Percentiles rank a stretch among this genome's conserved stretches.
phyloP scores from a whole-genome alignment of 2,329 filamentous ascomycete species.

The Xylaria sp. region DNA sequence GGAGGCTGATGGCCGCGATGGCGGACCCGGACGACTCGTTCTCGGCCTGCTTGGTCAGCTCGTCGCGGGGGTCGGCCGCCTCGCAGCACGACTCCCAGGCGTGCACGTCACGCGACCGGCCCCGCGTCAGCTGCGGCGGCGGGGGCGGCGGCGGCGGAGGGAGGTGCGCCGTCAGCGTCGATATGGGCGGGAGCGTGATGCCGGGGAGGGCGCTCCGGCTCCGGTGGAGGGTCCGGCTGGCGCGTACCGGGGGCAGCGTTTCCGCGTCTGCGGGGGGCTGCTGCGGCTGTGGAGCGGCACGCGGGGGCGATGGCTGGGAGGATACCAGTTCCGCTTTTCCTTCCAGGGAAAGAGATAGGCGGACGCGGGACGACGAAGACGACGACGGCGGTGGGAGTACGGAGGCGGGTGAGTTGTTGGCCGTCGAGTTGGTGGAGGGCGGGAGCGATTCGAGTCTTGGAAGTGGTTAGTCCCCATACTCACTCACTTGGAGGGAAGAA shows the following conservation, averaged over 20 bases:
- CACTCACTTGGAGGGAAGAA: not conserved
- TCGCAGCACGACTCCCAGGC: conserved; percentile 93
- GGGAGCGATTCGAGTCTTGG: conserved; percentile 48
- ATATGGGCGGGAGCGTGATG: conserved; percentile 60
- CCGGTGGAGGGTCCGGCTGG: conserved; percentile 61
- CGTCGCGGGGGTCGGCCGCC: conserved; percentile 74
- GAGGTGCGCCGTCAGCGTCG: conserved; percentile 53
- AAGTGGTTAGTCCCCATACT: conserved; percentile 17
- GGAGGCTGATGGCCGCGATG: conserved; percentile 77
- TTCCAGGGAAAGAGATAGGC: conserved; percentile 82
- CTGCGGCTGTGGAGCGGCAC: conserved; percentile 55
- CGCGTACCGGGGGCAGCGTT: conserved; percentile 51
- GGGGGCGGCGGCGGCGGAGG: conserved; percentile 55
- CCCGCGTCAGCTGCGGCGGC: conserved; percentile 61
- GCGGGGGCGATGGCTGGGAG: conserved; percentile 70
- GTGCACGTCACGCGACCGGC: conserved; percentile 82
- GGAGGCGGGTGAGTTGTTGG: conserved; percentile 39
- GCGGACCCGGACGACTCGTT: conserved; percentile 80
- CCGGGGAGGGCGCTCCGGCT: conserved; percentile 70
- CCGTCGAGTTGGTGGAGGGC: conserved; percentile 45
- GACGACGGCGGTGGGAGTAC: conserved; percentile 43
- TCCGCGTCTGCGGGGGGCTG: conserved; percentile 51
- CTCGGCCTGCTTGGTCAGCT: conserved; percentile 78
- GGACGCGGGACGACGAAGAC: conserved; percentile 59
- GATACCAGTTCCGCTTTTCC: conserved; percentile 87